Conservation (phyloP, 2,329 filamentous ascomycete genomes). For the Penicillium sp. region DNA sequence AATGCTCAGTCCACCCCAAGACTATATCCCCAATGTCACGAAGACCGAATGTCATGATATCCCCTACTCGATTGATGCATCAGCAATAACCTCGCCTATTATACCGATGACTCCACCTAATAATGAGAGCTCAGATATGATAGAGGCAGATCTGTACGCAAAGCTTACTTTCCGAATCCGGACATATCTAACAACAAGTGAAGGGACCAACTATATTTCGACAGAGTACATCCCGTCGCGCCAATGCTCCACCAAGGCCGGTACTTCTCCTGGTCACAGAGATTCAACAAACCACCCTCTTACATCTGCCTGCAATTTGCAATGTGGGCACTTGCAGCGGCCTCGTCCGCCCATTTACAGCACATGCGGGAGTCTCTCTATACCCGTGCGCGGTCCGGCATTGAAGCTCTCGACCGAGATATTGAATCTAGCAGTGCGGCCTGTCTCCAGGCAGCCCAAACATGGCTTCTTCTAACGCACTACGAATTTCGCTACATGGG, state of each 20-base stretch:
- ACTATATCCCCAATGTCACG: not conserved
- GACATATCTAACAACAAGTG: not conserved
- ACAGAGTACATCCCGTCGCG: constrained; percentile 27
- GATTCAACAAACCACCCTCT: constrained; percentile 10
- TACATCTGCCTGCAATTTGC: constrained; percentile 33
- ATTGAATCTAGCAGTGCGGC: not conserved
- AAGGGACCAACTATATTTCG: constrained; percentile 32
- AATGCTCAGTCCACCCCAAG: not conserved
- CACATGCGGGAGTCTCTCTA: constrained; percentile 25
- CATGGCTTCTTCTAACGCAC: constrained; percentile 36
- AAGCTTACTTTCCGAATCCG: not conserved
- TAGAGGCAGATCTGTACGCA: constrained; percentile 3
- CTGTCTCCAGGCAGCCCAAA: constrained; percentile 23
- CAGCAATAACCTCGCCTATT: not conserved
- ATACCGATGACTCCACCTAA: not conserved
- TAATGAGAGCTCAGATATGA: not conserved
- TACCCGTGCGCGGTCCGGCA: constrained; percentile 17
- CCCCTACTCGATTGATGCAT: not conserved
- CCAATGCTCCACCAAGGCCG: constrained; percentile 29
- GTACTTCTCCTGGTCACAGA: constrained; percentile 26
- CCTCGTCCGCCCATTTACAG: constrained; percentile 32
- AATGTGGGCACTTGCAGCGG: constrained; percentile 38
- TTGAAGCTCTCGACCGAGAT: constrained; percentile 6
- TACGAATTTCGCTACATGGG: constrained; percentile 38
- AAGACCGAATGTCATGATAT: not conserved